A percentile compares a stretch with the other conserved stretches of the same genome.
Conservation (phyloP, 768 basidiomycete species). For the Leccinum uliginosum region DNA sequence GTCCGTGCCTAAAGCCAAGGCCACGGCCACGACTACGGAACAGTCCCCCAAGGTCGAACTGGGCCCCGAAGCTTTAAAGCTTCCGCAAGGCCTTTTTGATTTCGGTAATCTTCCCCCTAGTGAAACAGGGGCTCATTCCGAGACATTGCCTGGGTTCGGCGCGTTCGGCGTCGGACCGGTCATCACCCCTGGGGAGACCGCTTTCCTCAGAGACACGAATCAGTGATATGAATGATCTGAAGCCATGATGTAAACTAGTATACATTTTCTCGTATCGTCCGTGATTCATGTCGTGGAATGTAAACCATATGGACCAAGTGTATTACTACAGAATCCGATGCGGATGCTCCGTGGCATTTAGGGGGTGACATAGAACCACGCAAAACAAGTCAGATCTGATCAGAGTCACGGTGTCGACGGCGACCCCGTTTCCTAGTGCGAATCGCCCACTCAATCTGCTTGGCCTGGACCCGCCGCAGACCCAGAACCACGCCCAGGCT, state of each 20-base stretch:
- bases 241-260: not conserved
- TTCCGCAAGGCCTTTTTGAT: slow-evolving; percentile 10
- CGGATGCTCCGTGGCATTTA: not conserved
- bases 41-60: slow-evolving; percentile 17
- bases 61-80: slow-evolving; percentile 12
- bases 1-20: slow-evolving; percentile 13
- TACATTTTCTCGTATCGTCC: slow-evolving; percentile 4
- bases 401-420: not conserved
- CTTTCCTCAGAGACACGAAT: slow-evolving; percentile 20
- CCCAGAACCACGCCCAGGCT: not conserved
- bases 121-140: slow-evolving; percentile 21
- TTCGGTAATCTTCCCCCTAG: slow-evolving; percentile 9
- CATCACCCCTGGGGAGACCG: slow-evolving; percentile 24
- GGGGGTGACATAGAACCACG: not conserved
- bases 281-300: not conserved
- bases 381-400: slow-evolving; percentile 6
- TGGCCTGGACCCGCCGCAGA: slow-evolving; percentile 9
- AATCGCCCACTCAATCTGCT: slow-evolving; percentile 8
- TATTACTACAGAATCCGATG: not conserved
- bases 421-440: not conserved
- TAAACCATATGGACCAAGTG: not conserved
- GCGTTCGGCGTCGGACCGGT: slow-evolving; percentile 27
- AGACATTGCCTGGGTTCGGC: slow-evolving; percentile 25
- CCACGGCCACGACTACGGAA: not conserved
- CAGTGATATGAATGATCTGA: slow-evolving; percentile 2